These are phyloP conservation scores for Apium graveolens DNA, from an alignment of 129 eudicot species.

Conservation along the genomic window DNA sequence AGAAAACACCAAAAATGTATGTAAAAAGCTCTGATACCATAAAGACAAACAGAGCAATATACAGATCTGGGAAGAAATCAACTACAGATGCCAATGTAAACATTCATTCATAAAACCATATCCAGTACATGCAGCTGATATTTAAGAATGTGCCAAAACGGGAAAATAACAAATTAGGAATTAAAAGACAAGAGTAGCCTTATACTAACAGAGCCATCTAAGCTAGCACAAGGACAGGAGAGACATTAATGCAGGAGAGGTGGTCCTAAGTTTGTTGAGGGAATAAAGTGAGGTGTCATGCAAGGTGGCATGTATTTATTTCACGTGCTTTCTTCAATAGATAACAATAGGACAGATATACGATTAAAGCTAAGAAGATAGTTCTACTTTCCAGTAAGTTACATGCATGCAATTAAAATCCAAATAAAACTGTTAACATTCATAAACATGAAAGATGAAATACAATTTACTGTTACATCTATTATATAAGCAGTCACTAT, in stretches of 20 bases:
- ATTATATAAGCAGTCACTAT: too few relatives aligned
- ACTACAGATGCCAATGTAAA: background rate
- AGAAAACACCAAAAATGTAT: background rate
- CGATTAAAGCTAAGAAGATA: background rate
- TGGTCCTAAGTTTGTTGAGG: too few relatives aligned
- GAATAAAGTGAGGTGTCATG: too few relatives aligned
- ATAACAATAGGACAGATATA: background rate
- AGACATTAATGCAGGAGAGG: too few relatives aligned
- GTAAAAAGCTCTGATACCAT: background rate
- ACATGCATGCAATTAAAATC: background rate
- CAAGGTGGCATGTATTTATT: too few relatives aligned
- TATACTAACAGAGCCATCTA: too few relatives aligned
- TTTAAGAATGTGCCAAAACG: too few relatives aligned
- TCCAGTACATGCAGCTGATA: too few relatives aligned
- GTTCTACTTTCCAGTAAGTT: background rate
- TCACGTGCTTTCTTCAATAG: too few relatives aligned
- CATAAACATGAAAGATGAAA: background rate
- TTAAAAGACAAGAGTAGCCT: too few relatives aligned
- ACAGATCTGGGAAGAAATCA: background rate
- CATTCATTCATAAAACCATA: background rate
- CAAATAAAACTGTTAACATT: background rate
- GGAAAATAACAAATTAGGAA: too few relatives aligned
- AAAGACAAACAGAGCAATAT: background rate
- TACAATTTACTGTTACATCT: background rate
- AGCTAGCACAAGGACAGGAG: too few relatives aligned